phyloP scores from a whole-genome alignment of 768 basidiomycete species.

The Trametes maxima region DNA sequence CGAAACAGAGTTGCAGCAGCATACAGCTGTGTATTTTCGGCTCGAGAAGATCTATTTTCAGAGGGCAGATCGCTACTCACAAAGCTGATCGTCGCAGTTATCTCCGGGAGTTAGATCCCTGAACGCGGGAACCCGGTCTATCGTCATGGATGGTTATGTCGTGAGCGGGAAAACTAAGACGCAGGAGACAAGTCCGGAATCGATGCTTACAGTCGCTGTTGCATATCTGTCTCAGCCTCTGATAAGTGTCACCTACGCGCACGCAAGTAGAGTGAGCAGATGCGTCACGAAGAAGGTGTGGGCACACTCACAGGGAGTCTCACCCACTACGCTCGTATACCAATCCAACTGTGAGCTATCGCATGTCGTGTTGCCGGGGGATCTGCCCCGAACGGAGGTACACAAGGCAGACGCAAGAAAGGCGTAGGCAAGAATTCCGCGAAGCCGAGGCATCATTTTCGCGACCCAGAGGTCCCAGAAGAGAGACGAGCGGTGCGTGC shows the following conservation, averaged over 20 bases:
- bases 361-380: constrained; percentile 22
- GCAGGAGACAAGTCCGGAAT: not conserved
- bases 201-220: constrained; percentile 21
- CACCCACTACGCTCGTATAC: constrained; percentile 25
- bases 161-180: not conserved
- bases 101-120: constrained; percentile 19
- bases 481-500: not conserved
- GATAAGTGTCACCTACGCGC: constrained; percentile 19
- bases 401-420: not conserved
- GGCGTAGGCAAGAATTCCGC: not conserved
- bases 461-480: not conserved
- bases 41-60: not conserved
- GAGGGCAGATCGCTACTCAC: constrained; percentile 2
- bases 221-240: constrained; percentile 21
- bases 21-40: constrained; percentile 5
- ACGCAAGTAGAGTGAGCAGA: not conserved
- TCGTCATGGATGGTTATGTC: too few relatives aligned
- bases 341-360: constrained; percentile 21
- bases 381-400: not conserved
- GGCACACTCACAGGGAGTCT: constrained; percentile 20
- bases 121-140: constrained; percentile 16
- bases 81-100: constrained; percentile 23
- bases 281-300: not conserved
- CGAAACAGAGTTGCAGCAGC: constrained; percentile 24
- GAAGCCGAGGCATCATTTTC: not conserved